A percentile compares a stretch with the other conserved stretches of the same genome.
Conservation (phyloP, 2,329 filamentous ascomycete species). For the Sporothrix mexicana region DNA sequence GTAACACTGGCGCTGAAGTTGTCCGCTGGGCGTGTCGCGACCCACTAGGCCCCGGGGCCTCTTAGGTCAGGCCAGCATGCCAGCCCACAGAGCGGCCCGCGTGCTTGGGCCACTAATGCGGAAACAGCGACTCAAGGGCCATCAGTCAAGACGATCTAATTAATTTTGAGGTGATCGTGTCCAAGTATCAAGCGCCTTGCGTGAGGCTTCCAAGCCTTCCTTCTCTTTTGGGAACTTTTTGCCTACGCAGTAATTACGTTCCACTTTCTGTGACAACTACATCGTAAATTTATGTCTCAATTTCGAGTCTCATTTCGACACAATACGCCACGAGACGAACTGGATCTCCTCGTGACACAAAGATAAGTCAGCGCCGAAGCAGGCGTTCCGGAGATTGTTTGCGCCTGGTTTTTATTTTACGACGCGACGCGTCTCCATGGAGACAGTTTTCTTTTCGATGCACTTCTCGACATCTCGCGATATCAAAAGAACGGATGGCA, state of each 20-base stretch:
- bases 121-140: constrained; percentile 6
- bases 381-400: constrained; percentile 2
- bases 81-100: constrained; percentile 23
- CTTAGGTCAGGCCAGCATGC: not conserved
- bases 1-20: no score
- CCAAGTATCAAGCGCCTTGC: no score
- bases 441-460: not conserved
- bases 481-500: not conserved
- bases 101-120: constrained; percentile 28
- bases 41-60: not conserved
- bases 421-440: constrained; percentile 12
- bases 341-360: constrained; percentile 3
- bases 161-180: not conserved
- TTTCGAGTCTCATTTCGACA: not conserved
- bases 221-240: constrained; percentile 15
- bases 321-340: constrained; percentile 11
- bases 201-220: not conserved
- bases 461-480: not conserved
- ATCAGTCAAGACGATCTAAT: not conserved
- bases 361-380: not conserved
- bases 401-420: not conserved
- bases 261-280: not conserved
- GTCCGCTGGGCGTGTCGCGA: not conserved
- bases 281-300: constrained; percentile 2
- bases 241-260: not conserved